Percentiles rank a stretch among this genome's conserved stretches.
Evolutionary conservation across 176 grass and related monocot genomes (phyloP).

Genomic region (Elymus sibiricus): DNA sequence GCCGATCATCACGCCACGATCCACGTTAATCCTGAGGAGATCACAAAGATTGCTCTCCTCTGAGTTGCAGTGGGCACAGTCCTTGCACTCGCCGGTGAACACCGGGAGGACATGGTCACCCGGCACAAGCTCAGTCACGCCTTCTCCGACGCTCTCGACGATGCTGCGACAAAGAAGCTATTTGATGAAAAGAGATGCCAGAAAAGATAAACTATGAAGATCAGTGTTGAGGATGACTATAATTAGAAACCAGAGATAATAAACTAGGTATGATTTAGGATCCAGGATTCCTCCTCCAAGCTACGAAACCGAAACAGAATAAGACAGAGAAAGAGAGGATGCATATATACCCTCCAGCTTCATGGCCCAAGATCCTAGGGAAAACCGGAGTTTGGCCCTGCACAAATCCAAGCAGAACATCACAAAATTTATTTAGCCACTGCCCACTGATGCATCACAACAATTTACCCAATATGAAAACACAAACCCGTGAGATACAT

Average conservation of each 20-base stretch:
- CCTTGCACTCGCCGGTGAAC: conserved; percentile 89
- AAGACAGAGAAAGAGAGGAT: background rate
- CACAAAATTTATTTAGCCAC: background rate
- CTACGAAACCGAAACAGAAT: background rate
- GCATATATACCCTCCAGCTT: conserved; percentile 76
- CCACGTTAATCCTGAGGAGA: conserved; percentile 74
- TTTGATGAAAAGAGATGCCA: background rate
- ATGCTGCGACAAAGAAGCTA: conserved; percentile 24
- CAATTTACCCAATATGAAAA: background rate
- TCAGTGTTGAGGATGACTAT: background rate
- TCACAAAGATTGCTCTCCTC: conserved; percentile 91
- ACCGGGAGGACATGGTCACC: conserved; percentile 87
- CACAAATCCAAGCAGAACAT: background rate
- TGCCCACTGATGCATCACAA: background rate
- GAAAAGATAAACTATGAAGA: background rate
- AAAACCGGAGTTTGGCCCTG: conserved; percentile 84
- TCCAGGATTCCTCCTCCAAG: background rate
- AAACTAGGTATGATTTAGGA: too few species aligned
- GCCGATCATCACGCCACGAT: conserved; percentile 64
- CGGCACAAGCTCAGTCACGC: conserved; percentile 58
- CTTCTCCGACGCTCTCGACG: conserved; percentile 84
- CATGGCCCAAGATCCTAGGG: conserved; percentile 84
- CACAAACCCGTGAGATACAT: background rate
- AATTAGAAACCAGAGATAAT: background rate
- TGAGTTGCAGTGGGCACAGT: conserved; percentile 77